Conservation (phyloP, 441 rosid species). For the Corymbia citriodora region DNA sequence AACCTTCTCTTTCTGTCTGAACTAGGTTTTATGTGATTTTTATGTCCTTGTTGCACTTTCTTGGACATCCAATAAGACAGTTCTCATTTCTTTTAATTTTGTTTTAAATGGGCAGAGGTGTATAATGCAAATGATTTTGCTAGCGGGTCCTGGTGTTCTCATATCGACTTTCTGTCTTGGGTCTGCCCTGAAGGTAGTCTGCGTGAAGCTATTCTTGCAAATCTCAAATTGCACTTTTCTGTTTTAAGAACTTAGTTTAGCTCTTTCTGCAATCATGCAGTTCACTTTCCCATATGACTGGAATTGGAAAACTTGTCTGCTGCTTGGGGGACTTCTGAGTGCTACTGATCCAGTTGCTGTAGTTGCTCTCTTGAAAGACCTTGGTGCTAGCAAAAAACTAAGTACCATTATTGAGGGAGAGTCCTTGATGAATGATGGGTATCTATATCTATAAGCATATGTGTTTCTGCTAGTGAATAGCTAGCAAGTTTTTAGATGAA, state of each 20-base stretch:
- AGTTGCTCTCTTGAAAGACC: conserved; percentile 85
- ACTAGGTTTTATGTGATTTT: not conserved
- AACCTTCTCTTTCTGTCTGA: not conserved
- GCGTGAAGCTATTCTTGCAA: not conserved
- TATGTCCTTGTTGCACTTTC: not conserved
- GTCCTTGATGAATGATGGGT: conserved; percentile 99
- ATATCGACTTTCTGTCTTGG: conserved; percentile 85
- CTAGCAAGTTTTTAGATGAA: not conserved
- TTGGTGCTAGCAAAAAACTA: conserved; percentile 93
- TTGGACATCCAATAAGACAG: not conserved
- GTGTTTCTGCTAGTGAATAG: not conserved
- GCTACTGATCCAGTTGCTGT: conserved; percentile 99
- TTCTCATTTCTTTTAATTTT: not conserved
- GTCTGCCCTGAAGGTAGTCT: conserved; percentile 65
- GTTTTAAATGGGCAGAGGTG: conserved; percentile 49
- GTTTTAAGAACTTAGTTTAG: not conserved
- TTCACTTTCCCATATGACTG: conserved; percentile 77
- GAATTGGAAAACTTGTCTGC: conserved; percentile 85
- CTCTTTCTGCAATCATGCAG: conserved; percentile 31
- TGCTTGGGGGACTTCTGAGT: conserved; percentile 91
- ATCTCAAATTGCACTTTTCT: not conserved
- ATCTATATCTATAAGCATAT: conserved; percentile 10
- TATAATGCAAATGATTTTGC: conserved; percentile 76
- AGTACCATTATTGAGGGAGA: conserved; percentile 94
- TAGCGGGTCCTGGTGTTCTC: conserved; percentile 95